Percentiles rank a stretch among this genome's conserved stretches.
phyloP scores from a whole-genome alignment of 148 eudicot species.

The Dianthus caryophyllus region DNA sequence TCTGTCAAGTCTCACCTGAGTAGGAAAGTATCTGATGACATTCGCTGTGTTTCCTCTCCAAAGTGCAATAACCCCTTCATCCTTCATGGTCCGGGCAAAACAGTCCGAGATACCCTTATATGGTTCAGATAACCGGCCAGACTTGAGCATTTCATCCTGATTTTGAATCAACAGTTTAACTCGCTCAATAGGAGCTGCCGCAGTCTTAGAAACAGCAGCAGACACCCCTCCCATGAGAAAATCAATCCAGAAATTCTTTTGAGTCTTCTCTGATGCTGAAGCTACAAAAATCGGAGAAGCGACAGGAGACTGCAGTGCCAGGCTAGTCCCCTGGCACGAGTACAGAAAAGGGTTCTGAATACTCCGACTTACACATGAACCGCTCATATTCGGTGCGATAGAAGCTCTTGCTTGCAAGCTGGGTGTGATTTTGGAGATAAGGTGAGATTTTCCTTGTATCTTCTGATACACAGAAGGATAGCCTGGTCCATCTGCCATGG shows the following conservation, averaged over 20 bases:
- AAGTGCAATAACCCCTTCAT: slow-evolving; percentile 58
- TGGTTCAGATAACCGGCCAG: slow-evolving; percentile 60
- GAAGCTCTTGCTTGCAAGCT: slow-evolving; percentile 28
- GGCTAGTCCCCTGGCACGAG: slow-evolving; percentile 16
- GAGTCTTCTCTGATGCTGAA: slow-evolving; percentile 39
- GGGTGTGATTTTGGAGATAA: slow-evolving; percentile 34
- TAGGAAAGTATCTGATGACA: slow-evolving; percentile 73
- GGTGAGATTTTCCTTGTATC: slow-evolving; percentile 41
- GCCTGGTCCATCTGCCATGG: slow-evolving; percentile 42
- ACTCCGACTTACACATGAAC: slow-evolving; percentile 30
- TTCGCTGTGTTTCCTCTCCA: slow-evolving; percentile 75
- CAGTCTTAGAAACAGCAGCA: too few relatives aligned
- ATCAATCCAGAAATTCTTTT: slow-evolving; percentile 31
- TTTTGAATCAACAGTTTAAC: slow-evolving; percentile 19
- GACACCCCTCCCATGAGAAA: too few relatives aligned
- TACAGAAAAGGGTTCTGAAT: slow-evolving; percentile 26
- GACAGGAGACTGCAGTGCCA: slow-evolving; percentile 26
- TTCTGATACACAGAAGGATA: slow-evolving; percentile 39
- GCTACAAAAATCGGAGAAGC: slow-evolving; percentile 34
- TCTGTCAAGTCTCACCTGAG: slow-evolving; percentile 48
- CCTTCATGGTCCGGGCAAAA: slow-evolving; percentile 58
- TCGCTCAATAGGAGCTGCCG: too few relatives aligned
- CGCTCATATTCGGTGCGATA: slow-evolving; percentile 19
- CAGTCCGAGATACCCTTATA: slow-evolving; percentile 64
- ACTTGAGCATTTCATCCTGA: slow-evolving; percentile 65